Base-by-base conservation (phyloP, 2,329 filamentous ascomycete genomes). In the Tolypocladium guangdongense region DNA sequence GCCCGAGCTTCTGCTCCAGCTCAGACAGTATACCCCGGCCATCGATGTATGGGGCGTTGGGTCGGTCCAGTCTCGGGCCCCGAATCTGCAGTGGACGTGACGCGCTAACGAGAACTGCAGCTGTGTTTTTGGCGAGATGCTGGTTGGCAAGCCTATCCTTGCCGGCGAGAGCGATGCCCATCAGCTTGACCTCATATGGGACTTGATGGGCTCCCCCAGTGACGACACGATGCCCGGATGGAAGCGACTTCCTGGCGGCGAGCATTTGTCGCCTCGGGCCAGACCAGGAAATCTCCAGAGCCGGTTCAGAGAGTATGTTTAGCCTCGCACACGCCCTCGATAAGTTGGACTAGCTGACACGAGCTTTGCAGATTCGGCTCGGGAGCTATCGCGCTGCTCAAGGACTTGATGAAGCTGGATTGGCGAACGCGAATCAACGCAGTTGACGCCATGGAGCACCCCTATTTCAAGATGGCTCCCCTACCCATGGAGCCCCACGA, bases 41-140 rank as follows among this genome's bases (percentile, higher is more conserved):
- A 96, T 99, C 63, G 93, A 99, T 69, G 83, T 99, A 72, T 99
- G 93, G 93, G 93, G 93, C 62, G 92, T 96, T 60, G 93, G 92
- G 87, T 91, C 76, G 74, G 83, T 67, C 51, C 16, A 30, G 22
- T 30, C 12, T 12, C 12, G 38, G 27, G 3, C 18, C 43, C 24
- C 24, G 8, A 11, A 10, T 11, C 6, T 10, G 20, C 24, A 18
- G 12, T 30, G 41, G 12, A 14, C 24, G 24, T n/a, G 1, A 22
- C n/a, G 22, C 36, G 45, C 65, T 67, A 52, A 68, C 51, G 35
- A 33, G n/a, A 16, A 6, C 33, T n/a, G 30, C 54, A 90, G 87
- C n/a, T 99, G 93, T 66, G 90, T 99, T 2, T 96, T 99, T 71
- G 93, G 90, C 51, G 93, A 99, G 68, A 99, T 99, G 92, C 86